A percentile compares a stretch with the other conserved stretches of the same genome.
Conservation (phyloP, 106 monocot species). For the Vanilla planifolia region DNA sequence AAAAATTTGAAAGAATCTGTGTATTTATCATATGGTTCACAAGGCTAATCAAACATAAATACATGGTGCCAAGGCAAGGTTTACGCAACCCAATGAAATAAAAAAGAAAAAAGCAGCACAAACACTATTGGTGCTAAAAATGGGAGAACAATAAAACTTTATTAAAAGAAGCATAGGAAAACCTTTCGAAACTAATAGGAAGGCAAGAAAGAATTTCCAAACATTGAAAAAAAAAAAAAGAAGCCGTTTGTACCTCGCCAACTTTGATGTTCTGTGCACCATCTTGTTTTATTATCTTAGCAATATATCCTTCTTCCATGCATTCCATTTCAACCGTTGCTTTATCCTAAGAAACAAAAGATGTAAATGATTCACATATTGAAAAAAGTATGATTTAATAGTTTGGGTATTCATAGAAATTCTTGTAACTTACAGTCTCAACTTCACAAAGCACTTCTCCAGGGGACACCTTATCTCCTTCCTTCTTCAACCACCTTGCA, state of each 20-base stretch:
- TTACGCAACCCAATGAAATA: no score
- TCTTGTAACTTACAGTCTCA: slow-evolving; percentile 70
- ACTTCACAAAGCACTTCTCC: slow-evolving; percentile 99
- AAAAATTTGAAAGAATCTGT: no score
- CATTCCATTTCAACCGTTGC: slow-evolving; percentile 98
- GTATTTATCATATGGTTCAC: no score
- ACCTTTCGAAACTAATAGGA: no score
- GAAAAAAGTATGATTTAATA: neutral
- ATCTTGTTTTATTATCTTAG: slow-evolving; percentile 88
- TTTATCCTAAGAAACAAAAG: slow-evolving; percentile 62
- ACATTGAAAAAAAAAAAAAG: neutral
- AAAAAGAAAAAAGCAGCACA: no score
- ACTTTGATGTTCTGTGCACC: slow-evolving; percentile 91
- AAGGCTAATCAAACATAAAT: no score
- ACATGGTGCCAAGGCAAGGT: no score
- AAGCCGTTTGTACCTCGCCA: slow-evolving; percentile 62
- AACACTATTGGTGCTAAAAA: no score
- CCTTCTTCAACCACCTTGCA: slow-evolving; percentile 94
- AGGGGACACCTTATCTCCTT: slow-evolving; percentile 92
- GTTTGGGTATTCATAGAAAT: slow-evolving; percentile 1
- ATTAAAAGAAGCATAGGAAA: no score
- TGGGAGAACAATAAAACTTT: no score
- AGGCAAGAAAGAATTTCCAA: no score
- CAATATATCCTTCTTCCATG: slow-evolving; percentile 98
- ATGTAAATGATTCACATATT: slow-evolving; percentile 5